phyloP scores from a whole-genome alignment of 768 basidiomycete species.

The Mycena filopes region DNA sequence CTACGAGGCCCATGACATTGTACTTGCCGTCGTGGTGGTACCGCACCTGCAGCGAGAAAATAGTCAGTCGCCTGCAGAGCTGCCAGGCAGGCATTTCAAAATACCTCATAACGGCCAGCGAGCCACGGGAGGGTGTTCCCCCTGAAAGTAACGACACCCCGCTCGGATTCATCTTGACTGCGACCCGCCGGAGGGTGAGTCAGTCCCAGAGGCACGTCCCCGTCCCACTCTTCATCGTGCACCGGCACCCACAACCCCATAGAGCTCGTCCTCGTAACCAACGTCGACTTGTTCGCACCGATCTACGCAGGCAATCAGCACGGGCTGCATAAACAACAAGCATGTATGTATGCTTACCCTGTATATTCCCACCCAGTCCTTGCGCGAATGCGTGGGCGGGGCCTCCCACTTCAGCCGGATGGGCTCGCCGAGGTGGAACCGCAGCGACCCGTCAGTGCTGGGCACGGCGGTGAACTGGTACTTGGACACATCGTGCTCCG shows the following conservation, averaged over 20 bases:
- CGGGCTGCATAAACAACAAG: conserved; percentile 13
- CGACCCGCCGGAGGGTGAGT: conserved; percentile 46
- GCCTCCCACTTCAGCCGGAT: conserved; percentile 90
- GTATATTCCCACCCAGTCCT: conserved; percentile 97
- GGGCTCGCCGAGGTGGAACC: conserved; percentile 92
- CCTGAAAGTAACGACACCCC: conserved; percentile 79
- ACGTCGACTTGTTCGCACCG: conserved; percentile 85
- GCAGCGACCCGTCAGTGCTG: conserved; percentile 58
- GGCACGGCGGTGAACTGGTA: conserved; percentile 77
- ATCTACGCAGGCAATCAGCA: conserved; percentile 55
- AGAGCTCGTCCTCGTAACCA: conserved; percentile 87
- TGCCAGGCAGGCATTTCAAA: not conserved
- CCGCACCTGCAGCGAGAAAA: conserved; percentile 61
- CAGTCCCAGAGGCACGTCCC: conserved; percentile 73
- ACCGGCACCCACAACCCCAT: conserved; percentile 95
- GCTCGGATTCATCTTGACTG: conserved; percentile 54
- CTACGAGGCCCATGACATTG: conserved; percentile 90
- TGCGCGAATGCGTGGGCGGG: conserved; percentile 84
- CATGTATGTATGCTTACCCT: conserved; percentile 57
- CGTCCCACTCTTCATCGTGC: conserved; percentile 93
- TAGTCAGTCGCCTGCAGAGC: not conserved
- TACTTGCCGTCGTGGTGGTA: conserved; percentile 98
- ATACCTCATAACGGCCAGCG: conserved; percentile 87
- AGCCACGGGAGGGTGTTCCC: conserved; percentile 88
- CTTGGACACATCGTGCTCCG: conserved; percentile 80